A percentile compares a stretch with the other conserved stretches of the same genome.
phyloP scores from a whole-genome alignment of 108 stramenopile species.

The Cyclotella choctawhatcheeana region DNA sequence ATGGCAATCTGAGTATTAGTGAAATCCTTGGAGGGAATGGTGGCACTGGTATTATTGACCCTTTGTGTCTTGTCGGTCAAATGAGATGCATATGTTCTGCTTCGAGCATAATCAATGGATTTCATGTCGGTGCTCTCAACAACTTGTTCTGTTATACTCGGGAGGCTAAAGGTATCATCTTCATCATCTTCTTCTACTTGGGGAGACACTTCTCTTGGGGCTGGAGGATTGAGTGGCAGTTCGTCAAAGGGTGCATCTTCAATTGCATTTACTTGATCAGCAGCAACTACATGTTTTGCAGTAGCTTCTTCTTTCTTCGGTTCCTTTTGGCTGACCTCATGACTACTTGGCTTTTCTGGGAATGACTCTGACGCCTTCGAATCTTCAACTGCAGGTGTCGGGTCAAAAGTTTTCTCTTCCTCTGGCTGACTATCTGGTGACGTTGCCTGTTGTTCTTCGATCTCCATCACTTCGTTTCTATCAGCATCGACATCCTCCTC shows the following conservation, averaged over 20 bases:
- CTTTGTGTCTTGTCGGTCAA: constrained; percentile 46
- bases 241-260: constrained; percentile 56
- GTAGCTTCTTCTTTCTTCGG: constrained; percentile 1
- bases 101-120: constrained; percentile 25
- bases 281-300: not conserved
- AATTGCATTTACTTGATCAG: constrained; percentile 3
- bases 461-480: not conserved
- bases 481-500: not conserved
- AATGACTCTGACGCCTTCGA: not conserved
- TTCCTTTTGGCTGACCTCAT: too few species aligned
- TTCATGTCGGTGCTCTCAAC: constrained; percentile 19
- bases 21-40: constrained; percentile 17
- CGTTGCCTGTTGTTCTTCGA: not conserved
- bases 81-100: constrained; percentile 37
- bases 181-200: too few species aligned
- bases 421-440: not conserved
- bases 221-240: constrained; percentile 15
- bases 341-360: too few species aligned
- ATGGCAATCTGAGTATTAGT: constrained; percentile 27
- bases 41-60: constrained; percentile 18
- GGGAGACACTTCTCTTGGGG: too few species aligned
- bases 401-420: not conserved
- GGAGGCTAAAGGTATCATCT: not conserved
- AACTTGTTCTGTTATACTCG: constrained; percentile 1
- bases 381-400: not conserved